Evolutionary conservation across 352 stramenopile species (phyloP).

Genomic region (Phytophthora lateralis): DNA sequence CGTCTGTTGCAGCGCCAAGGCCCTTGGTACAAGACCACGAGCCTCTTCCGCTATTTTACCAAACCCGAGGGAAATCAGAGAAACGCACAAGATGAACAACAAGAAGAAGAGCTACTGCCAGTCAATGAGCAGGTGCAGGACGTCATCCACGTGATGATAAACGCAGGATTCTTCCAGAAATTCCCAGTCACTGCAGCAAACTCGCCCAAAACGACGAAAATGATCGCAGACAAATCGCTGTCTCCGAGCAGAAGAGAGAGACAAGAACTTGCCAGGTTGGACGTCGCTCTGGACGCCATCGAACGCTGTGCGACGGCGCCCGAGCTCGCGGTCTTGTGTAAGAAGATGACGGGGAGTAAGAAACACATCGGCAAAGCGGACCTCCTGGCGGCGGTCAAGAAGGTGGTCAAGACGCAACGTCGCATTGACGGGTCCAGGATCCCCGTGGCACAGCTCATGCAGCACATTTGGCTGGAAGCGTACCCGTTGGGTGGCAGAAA

Average conservation of each 20-base stretch:
- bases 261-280: constrained; percentile 19
- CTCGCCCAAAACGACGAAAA: not conserved
- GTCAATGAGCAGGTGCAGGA: constrained; percentile 44
- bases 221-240: constrained; percentile 1
- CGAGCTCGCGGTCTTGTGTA: constrained; percentile 57
- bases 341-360: constrained; percentile 61
- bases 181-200: constrained; percentile 19
- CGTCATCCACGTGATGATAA: constrained; percentile 47
- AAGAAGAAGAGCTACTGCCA: constrained; percentile 8
- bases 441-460: constrained; percentile 61
- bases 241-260: constrained; percentile 10
- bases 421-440: constrained; percentile 78
- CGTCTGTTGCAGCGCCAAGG: constrained; percentile 81
- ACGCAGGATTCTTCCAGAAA: constrained; percentile 41
- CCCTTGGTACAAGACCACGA: constrained; percentile 72
- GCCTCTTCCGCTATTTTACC: constrained; percentile 67
- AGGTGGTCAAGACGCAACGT: constrained; percentile 60
- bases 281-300: constrained; percentile 55
- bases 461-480: constrained; percentile 56
- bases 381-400: constrained; percentile 47
- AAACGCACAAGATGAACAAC: not conserved
- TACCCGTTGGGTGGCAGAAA: constrained; percentile 44
- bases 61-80: constrained; percentile 6
- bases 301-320: constrained; percentile 50
- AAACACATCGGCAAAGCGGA: constrained; percentile 46